phyloP scores from a whole-genome alignment of 345 rosid species.

The Corymbia maculata region DNA sequence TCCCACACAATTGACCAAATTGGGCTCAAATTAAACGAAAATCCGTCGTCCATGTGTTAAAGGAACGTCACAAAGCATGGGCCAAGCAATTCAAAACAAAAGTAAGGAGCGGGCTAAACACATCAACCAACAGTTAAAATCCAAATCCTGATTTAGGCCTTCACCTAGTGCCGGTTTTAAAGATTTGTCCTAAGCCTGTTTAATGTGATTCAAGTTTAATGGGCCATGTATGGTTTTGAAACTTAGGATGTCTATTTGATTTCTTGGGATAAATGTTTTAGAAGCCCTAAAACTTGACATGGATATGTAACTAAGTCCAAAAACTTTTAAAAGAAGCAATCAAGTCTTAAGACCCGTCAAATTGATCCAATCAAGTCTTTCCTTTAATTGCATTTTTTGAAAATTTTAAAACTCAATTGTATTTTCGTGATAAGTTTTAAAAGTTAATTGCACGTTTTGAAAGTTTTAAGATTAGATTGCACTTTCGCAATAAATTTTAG shows the following conservation, averaged over 20 bases:
- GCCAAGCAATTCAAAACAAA: not conserved
- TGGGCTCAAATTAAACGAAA: not conserved
- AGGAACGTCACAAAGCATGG: not conserved
- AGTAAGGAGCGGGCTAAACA: not conserved
- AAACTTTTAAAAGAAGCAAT: accelerated
- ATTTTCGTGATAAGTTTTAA: no score
- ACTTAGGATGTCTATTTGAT: not conserved
- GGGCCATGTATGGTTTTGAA: not conserved
- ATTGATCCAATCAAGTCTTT: not conserved
- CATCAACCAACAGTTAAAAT: not conserved
- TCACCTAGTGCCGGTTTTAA: not conserved
- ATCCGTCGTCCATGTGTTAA: no score
- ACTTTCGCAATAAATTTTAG: no score
- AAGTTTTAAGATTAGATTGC: accelerated
- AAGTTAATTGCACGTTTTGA: no score
- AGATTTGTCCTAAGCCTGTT: not conserved
- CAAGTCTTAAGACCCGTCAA: not conserved
- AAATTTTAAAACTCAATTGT: accelerated
- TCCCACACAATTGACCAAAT: not conserved
- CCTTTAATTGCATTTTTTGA: not conserved
- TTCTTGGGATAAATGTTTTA: accelerated
- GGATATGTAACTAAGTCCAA: not conserved
- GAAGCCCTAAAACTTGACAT: accelerated
- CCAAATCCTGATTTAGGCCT: not conserved
- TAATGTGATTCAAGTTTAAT: not conserved